Evolutionary conservation across 805 yeast species (phyloP), one percentile per base, ranked within the genome.

Genomic region (Candida michaelii): DNA sequence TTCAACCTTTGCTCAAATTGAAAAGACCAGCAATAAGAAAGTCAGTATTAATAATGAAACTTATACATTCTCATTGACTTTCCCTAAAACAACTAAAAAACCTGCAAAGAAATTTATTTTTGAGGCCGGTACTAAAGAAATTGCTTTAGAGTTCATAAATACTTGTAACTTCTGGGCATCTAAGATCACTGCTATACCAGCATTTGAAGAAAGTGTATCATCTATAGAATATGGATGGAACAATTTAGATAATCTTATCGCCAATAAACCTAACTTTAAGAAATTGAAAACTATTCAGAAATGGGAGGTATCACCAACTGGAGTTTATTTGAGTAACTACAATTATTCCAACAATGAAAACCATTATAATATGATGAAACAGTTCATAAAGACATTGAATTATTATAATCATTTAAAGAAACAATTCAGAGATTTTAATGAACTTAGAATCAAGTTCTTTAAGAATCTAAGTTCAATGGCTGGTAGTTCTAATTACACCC

Each of bases 121-220:
- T 59, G 81, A 79, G 60, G 80, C 89, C 0, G 83, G 83, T 9
- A 79, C 87, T 11, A 58, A 67, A 17, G 85, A 82, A 50, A 77
- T 78, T 45, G 93, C 96, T 0, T 63, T 66, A 32, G 85, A 80
- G 55, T 87, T 78, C 60, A 79, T 85, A 13, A 77, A 83, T 51
- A 80, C 91, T 4, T 82, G 93, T 62, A 89, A 89, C 60, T 89
- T 86, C 59, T 89, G 97, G 96, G 87, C 95, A 2, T 86, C 91
- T 1, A 76, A 93, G 50, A 76, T 85, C 27, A 83, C 95, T 5
- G 83, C 89, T 12, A 82, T 87, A 15, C 96, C 96, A 3, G 73
- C 81, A 0, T 57, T 62, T 45, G 85, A 82, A 53, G 83, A 80
- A 42, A 80, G 84, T 48, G 72, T 86, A 24, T 80, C 89, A 2